phyloP scores from a whole-genome alignment of 768 basidiomycete genomes.

The Rhodotorula kratochvilovae region DNA sequence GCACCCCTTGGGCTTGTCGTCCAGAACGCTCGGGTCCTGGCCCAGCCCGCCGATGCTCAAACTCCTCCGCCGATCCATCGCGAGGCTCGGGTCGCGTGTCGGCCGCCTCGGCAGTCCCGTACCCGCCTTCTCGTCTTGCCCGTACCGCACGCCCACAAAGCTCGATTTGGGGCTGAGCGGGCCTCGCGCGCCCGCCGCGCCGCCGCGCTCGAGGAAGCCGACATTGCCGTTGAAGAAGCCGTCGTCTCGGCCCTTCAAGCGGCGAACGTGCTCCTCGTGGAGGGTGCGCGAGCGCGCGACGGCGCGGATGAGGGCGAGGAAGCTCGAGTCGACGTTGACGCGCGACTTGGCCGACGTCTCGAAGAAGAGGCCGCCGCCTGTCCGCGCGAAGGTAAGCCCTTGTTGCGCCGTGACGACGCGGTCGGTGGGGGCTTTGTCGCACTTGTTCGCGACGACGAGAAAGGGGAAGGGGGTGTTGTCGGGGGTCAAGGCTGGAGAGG shows the following conservation, averaged over 20 bases:
- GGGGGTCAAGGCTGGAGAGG: slow-evolving; percentile 49
- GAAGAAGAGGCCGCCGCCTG: slow-evolving; percentile 40
- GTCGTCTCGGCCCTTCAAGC: slow-evolving; percentile 1
- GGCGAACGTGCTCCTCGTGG: slow-evolving; percentile 2
- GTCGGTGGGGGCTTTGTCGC: slow-evolving; percentile 64
- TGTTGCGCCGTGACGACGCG: slow-evolving; percentile 49
- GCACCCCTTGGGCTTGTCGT: slow-evolving; percentile 12
- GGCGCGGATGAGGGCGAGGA: slow-evolving; percentile 36
- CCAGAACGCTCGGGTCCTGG: slow-evolving; percentile 15
- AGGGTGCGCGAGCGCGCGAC: slow-evolving; percentile 40
- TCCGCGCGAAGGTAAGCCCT: not conserved
- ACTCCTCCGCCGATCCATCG: slow-evolving; percentile 34
- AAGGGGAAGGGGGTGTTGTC: slow-evolving; percentile 92
- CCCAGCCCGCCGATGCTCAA: slow-evolving; percentile 35
- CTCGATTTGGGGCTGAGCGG: not conserved
- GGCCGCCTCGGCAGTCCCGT: not conserved
- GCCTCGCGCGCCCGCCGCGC: not conserved
- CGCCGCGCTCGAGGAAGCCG: slow-evolving; percentile 7
- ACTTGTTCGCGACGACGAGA: slow-evolving; percentile 89
- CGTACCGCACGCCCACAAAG: slow-evolving; percentile 9
- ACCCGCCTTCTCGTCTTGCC: slow-evolving; percentile 11
- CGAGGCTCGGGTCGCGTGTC: slow-evolving; percentile 14
- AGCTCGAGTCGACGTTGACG: slow-evolving; percentile 54
- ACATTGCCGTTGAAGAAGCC: slow-evolving; percentile 25
- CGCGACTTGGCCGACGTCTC: slow-evolving; percentile 43